These are phyloP conservation scores for Solanum etuberosum DNA, from an alignment of 257 asterid genomes.

Conservation along the genomic window DNA sequence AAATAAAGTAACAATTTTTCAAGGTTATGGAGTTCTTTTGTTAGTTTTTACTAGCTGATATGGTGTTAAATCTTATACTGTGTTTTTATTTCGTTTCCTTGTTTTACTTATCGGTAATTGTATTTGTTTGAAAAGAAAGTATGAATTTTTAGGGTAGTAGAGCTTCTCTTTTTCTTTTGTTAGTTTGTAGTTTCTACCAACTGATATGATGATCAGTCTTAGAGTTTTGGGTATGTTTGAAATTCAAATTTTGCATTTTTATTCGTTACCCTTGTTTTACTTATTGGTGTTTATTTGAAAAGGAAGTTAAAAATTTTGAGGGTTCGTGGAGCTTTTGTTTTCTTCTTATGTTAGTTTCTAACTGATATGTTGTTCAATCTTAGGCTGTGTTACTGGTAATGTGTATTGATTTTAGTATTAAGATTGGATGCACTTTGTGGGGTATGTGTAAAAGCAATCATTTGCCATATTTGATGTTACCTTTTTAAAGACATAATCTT, in stretches of 20 bases:
- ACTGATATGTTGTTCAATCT: neutral
- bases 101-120: neutral
- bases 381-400: neutral
- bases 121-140: neutral
- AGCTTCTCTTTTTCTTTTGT: neutral
- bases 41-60: neutral
- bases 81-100: too few species aligned
- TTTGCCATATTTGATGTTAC: neutral
- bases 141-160: neutral
- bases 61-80: neutral
- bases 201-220: neutral
- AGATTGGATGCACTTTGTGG: neutral
- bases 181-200: neutral
- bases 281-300: neutral
- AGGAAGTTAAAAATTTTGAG: neutral
- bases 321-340: neutral
- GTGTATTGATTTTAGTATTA: neutral
- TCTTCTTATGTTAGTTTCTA: neutral
- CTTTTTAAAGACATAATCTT: neutral
- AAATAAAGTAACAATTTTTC: neutral
- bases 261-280: neutral
- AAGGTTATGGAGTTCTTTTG: neutral
- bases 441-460: neutral
- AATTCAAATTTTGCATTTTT: neutral
- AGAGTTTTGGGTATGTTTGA: neutral